Evolutionary conservation across 306 rosid species (phyloP).

Genomic region (cucumber (Cucumis sativus)): Cucumber_9930_V3 NC_026655.2:20863001-20863500

Average conservation of each 20-base stretch:
- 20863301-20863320: constrained; percentile 75
- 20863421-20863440: constrained; percentile 45
- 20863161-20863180: constrained; percentile 3
- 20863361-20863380: not conserved
- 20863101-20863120: constrained; percentile 35
- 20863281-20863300: constrained; percentile 71
- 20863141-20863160: not conserved
- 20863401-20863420: not conserved
- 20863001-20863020: constrained; percentile 32
- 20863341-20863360: constrained; percentile 62
- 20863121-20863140: not conserved
- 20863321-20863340: constrained; percentile 85
- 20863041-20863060: constrained; percentile 88
- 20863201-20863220: constrained; percentile 74
- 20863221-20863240: constrained; percentile 59
- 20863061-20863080: constrained; percentile 78
- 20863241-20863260: constrained; percentile 79
- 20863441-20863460: constrained; percentile 81
- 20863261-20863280: constrained; percentile 70
- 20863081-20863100: constrained; percentile 92
- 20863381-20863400: not conserved
- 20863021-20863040: constrained; percentile 82
- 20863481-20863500: constrained; percentile 83
- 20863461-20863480: constrained; percentile 80
- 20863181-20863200: constrained; percentile 77